Evolutionary conservation across 140 eudicot species (phyloP).

Genomic region (Oenanthe javanica): DNA sequence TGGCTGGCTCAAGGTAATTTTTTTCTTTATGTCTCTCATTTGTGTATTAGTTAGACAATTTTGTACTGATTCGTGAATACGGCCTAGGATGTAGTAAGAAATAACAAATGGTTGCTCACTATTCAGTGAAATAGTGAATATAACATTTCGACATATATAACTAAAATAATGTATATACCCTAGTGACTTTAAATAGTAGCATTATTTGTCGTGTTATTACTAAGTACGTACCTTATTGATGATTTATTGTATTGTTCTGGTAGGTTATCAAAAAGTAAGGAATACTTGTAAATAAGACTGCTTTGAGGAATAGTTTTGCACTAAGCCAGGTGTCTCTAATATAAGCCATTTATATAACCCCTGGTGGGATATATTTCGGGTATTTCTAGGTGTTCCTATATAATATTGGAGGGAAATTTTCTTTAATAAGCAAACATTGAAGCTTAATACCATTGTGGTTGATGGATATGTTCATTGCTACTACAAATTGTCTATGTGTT

Average conservation of each 20-base stretch:
- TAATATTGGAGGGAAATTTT: neutral
- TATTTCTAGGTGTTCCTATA: neutral
- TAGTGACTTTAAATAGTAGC: neutral
- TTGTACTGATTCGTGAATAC: neutral
- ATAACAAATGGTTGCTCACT: neutral
- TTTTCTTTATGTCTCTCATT: constrained; percentile 4
- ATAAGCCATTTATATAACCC: neutral
- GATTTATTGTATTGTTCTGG: neutral
- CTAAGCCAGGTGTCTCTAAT: neutral
- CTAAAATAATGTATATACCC: neutral
- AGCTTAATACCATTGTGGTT: neutral
- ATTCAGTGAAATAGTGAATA: neutral
- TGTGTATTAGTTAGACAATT: neutral
- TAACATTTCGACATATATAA: neutral
- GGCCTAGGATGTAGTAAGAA: neutral
- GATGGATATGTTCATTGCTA: neutral
- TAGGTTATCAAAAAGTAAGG: neutral
- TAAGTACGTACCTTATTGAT: neutral
- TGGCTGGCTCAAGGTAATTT: constrained; percentile 66
- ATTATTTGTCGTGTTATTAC: neutral
- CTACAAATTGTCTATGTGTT: neutral
- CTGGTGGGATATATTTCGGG: neutral
- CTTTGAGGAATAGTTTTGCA: neutral
- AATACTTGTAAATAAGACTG: neutral
- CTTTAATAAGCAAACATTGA: neutral